These are phyloP conservation scores for Tetracladium marchalianum DNA, from an alignment of 495 filamentous ascomycete species.

Conservation along the genomic window DNA sequence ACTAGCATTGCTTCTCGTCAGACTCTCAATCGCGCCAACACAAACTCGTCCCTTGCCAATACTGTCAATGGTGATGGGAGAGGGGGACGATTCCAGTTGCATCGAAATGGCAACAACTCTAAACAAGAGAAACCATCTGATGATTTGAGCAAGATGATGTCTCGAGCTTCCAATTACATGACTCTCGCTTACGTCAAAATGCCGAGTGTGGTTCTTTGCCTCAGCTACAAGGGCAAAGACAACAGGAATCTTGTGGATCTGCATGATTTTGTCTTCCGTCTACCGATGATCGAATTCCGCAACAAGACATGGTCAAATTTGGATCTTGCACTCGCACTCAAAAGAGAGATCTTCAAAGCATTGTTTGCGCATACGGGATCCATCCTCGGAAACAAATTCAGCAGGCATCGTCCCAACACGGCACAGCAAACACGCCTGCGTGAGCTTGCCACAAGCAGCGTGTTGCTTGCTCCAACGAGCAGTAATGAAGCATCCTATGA, in stretches of 20 bases:
- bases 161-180: constrained; percentile 92
- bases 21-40: constrained; percentile 37
- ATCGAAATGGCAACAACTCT: constrained; percentile 37
- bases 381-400: constrained; percentile 93
- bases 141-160: constrained; percentile 97
- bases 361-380: constrained; percentile 92
- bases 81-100: constrained; percentile 42
- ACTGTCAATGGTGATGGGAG: constrained; percentile 34
- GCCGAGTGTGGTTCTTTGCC: constrained; percentile 84
- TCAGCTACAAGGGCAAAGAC: constrained; percentile 94
- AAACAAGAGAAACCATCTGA: constrained; percentile 54
- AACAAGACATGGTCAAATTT: constrained; percentile 99
- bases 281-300: constrained; percentile 88
- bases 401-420: constrained; percentile 67
- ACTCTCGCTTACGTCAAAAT: constrained; percentile 92
- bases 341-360: constrained; percentile 88
- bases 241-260: constrained; percentile 93
- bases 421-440: constrained; percentile 69
- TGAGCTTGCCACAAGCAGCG: constrained; percentile 61
- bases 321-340: constrained; percentile 81
- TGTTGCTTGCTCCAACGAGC: constrained; percentile 28
- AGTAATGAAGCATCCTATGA: constrained; percentile 14
- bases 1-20: constrained; percentile 32
- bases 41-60: constrained; percentile 35
- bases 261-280: constrained; percentile 92